Base-by-base conservation (phyloP, 2,329 filamentous ascomycete genomes). In the Aspergillus fructus region DNA sequence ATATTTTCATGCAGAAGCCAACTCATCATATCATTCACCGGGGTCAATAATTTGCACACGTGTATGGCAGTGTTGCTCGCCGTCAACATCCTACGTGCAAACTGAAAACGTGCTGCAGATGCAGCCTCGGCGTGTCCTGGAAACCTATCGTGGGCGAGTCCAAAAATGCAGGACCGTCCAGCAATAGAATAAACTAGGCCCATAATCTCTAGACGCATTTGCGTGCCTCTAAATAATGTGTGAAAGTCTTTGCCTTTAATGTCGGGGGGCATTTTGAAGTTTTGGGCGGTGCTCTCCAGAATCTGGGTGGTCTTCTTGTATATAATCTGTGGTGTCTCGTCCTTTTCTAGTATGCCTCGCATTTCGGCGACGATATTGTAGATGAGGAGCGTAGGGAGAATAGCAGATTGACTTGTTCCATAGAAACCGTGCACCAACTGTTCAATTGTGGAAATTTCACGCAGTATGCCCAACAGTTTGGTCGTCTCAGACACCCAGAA, bases 171-270 rank as follows among this genome's bases (percentile, higher is more conserved):
- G 9, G 64, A 63, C 15, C 64, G 62, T n/a, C 74, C 76, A 3
- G 76, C 75, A 5, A 72, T 67, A 24, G 73, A 66, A 39, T 75
- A 69, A 5, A 78, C 57, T 11, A 72, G 65, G 0, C 72, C 76
- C 11, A 78, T 66, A 4, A 71, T 71, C 37, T 78, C 76, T 5
- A 78, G 61, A 1, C 76, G 72, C 37, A 76, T 59, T 17, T 71
- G 68, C 13, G 67, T 62, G 0, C 74, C 75, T 0, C 74, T 77
- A 53, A 71, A 77, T 1, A 76, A 56, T 15, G 65, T 66, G 55
- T 75, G 69, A 45, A 79, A 78, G 9, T 73, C 68, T 13, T 62
- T 57, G 1, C 72, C 71, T 37, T 69, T 64, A 2, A 66, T 62
- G 1, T 57, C 61, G 3, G 62, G 17, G 1, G 68, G 59, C 15